Evolutionary conservation across 2,329 filamentous ascomycete species (phyloP).

Genomic region (Epichloe amarillans): DNA sequence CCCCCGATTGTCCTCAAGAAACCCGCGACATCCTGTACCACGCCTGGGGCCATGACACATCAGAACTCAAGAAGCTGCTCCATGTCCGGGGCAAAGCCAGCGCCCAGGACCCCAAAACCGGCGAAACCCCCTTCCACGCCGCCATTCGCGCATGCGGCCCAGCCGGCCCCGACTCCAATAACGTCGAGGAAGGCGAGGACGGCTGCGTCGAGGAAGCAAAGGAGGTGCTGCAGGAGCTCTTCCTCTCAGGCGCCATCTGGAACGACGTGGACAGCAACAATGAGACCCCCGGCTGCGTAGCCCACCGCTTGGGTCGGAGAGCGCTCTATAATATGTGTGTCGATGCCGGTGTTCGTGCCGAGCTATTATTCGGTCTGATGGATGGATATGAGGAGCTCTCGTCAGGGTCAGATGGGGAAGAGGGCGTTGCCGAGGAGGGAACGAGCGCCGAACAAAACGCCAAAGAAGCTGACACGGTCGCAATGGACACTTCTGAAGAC

Average conservation of each 20-base stretch:
- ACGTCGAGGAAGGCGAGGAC: constrained; percentile 21
- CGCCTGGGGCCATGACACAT: constrained; percentile 48
- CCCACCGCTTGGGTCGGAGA: constrained; percentile 51
- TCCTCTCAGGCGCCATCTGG: constrained; percentile 89
- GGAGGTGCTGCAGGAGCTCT: constrained; percentile 59
- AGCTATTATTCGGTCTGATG: constrained; percentile 70
- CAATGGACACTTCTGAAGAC: constrained; percentile 14
- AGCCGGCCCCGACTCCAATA: constrained; percentile 13
- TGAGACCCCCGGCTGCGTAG: constrained; percentile 87
- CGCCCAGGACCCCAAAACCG: constrained; percentile 71
- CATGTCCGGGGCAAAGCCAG: constrained; percentile 51
- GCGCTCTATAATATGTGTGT: constrained; percentile 73
- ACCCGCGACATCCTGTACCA: constrained; percentile 38
- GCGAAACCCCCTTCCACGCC: constrained; percentile 78
- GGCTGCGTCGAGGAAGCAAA: constrained; percentile 44
- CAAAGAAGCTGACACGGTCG: constrained; percentile 16
- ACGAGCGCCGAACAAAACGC: constrained; percentile 11
- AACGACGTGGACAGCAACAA: constrained; percentile 80
- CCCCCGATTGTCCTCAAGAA: constrained; percentile 35
- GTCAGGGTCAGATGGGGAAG: constrained; percentile 38
- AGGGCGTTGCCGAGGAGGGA: constrained; percentile 27
- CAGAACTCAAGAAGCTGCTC: constrained; percentile 56
- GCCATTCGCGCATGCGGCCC: constrained; percentile 65
- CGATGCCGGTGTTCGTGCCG: constrained; percentile 79
- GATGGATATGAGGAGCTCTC: constrained; percentile 67